Base-by-base conservation (phyloP, 768 basidiomycete genomes). In the Nidularia pulvinata region DNA sequence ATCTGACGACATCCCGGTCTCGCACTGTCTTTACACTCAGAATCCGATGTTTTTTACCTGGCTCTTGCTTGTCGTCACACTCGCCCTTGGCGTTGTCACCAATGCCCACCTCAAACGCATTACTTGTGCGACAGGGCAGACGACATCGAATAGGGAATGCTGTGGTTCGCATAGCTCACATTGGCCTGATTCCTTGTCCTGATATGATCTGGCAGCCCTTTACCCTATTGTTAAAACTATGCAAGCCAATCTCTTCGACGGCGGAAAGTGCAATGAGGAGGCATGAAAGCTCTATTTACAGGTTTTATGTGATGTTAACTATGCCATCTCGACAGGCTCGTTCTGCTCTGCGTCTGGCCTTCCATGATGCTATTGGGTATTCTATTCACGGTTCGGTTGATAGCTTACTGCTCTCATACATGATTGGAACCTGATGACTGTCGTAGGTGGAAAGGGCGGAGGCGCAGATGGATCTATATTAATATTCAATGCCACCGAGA, bases 221-320 rank as follows among this genome's bases (percentile, higher is more conserved):
- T 59, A 59, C 60, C 60, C 60, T 22, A 48, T 59, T 33, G 60
- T 64, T 37, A 58, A 69, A 62, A 62, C 65, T 50, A 55, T 73
- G n/a, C 70, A 71, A 55, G 39, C 64, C 42, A 60, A 63, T 32
- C 62, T 73, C 22, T 72, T 72, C 62, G 67, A 71, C 48, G 61
- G 61, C 34, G 66, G 60, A 42, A 61, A 70, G 53, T 73, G 71
- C 54, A 67, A 69, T 46, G 68, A 71, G 53, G 62, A 67, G 49
- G 67, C 65, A 30, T 30, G 5, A 16, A 16, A 2, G 25, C 22
- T 22, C 11, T 22, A 13, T n/a, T 64, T 49, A 62, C 57, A 33
- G 68, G 66, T 59, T 64, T 46, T 55, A 13, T 25, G 50, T 43
- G 10, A 33, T 30, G 11, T 35, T 30, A 30, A 7, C 9, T 6